Evolutionary conservation across 2,329 filamentous ascomycete genomes (phyloP).

Genomic region (Juglanconis oblonga): DNA sequence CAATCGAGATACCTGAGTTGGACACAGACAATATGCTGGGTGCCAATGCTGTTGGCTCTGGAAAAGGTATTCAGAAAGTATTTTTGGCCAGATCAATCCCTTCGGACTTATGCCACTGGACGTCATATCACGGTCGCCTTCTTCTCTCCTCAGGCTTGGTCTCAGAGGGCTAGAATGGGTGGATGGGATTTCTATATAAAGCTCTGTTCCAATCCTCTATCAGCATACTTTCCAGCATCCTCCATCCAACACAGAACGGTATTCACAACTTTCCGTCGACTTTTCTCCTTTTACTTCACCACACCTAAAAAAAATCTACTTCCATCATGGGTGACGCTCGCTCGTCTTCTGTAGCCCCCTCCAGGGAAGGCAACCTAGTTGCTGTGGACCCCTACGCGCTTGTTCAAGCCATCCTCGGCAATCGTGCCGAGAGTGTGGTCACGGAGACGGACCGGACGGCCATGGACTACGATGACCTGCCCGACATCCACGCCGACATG

Average conservation of each 20-base stretch:
- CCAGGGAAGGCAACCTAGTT: conserved; percentile 19
- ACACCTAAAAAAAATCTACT: background rate
- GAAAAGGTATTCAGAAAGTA: too few relatives aligned
- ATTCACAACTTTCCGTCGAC: too few relatives aligned
- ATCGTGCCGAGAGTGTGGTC: conserved; percentile 26
- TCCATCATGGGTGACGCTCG: conserved; percentile 19
- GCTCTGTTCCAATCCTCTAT: too few relatives aligned
- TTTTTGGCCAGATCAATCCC: too few relatives aligned
- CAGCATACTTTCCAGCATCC: background rate
- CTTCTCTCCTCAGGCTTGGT: too few relatives aligned
- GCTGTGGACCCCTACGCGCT: conserved; percentile 35
- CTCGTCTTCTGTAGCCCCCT: conserved; percentile 7
- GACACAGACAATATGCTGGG: too few relatives aligned
- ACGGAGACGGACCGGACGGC: conserved; percentile 25
- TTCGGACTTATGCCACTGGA: too few relatives aligned
- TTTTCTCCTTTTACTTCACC: background rate
- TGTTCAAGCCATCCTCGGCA: conserved; percentile 36
- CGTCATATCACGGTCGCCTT: background rate
- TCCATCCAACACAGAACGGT: background rate
- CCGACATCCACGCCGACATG: conserved; percentile 22
- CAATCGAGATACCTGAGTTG: background rate
- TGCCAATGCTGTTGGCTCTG: too few relatives aligned
- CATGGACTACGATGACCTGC: conserved; percentile 34
- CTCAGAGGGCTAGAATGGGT: too few relatives aligned
- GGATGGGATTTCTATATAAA: too few relatives aligned